phyloP scores from a whole-genome alignment of 257 asterid genomes.

The Gentiana straminea region DNA sequence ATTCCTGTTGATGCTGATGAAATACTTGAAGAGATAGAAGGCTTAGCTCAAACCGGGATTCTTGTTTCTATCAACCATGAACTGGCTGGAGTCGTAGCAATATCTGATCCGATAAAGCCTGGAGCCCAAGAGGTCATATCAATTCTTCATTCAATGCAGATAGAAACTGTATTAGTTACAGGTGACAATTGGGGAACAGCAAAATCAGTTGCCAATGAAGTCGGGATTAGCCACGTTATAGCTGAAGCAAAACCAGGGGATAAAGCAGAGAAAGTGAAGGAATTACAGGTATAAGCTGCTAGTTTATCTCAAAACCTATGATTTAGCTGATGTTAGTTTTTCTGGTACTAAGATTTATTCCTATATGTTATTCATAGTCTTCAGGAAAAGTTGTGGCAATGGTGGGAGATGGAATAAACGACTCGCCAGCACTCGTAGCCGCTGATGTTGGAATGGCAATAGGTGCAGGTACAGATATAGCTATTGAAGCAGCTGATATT shows the following conservation, averaged over 20 bases:
- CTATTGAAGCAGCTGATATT: constrained; percentile 83
- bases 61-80: constrained; percentile 55
- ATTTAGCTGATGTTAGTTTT: background rate
- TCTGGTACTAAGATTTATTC: background rate
- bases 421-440: constrained; percentile 84
- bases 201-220: constrained; percentile 59
- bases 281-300: constrained; percentile 48
- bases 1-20: constrained; percentile 58
- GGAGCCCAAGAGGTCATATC: constrained; percentile 56
- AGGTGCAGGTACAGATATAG: constrained; percentile 87
- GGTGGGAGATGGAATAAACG: constrained; percentile 92
- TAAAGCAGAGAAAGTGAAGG: constrained; percentile 67
- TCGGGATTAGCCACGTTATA: constrained; percentile 44
- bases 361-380: constrained; percentile 27
- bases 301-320: background rate
- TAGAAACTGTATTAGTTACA: constrained; percentile 49
- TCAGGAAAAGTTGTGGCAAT: constrained; percentile 59
- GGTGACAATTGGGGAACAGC: constrained; percentile 93
- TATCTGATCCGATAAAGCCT: constrained; percentile 76
- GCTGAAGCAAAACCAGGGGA: constrained; percentile 77
- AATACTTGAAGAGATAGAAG: constrained; percentile 43
- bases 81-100: constrained; percentile 45
- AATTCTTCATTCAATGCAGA: constrained; percentile 53
- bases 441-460: constrained; percentile 86
- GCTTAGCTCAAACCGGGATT: constrained; percentile 60